Conservation (phyloP, 2,329 filamentous ascomycete species). For the Colletotrichum cereale region DNA sequence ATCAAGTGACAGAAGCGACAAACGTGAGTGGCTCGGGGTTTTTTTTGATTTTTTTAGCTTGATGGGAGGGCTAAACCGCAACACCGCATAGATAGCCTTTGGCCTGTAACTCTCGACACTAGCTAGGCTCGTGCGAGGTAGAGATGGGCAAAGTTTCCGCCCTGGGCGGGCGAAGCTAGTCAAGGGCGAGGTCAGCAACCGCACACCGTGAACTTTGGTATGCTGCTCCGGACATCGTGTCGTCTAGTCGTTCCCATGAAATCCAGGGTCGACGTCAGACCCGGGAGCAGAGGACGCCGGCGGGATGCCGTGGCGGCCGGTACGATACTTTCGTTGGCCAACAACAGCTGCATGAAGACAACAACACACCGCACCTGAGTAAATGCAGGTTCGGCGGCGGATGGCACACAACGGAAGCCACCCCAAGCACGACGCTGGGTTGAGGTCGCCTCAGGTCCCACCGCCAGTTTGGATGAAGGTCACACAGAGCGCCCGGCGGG, state of each 20-base stretch:
- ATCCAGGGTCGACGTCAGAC: background rate
- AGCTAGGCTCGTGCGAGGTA: conserved; percentile 35
- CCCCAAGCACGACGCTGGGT: conserved; percentile 17
- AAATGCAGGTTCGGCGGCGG: background rate
- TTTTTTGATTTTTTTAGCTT: no score
- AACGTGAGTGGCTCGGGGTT: conserved; percentile 37
- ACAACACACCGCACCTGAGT: background rate
- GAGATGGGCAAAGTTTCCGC: conserved; percentile 38
- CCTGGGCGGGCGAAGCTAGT: conserved; percentile 19
- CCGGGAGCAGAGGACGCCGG: background rate
- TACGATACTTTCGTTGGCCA: background rate
- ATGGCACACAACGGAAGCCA: conserved; percentile 5
- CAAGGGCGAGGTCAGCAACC: conserved; percentile 19
- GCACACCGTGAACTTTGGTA: background rate
- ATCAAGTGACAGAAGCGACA: conserved; percentile 38
- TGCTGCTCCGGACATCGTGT: conserved; percentile 2
- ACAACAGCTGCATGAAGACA: background rate
- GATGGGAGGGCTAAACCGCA: conserved; percentile 29
- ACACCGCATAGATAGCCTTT: conserved; percentile 30
- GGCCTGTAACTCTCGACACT: conserved; percentile 27
- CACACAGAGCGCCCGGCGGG: conserved; percentile 27
- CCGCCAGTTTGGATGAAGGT: conserved; percentile 32
- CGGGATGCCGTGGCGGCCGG: background rate
- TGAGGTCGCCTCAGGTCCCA: conserved; percentile 28
- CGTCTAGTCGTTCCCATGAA: background rate